Conservation (phyloP, 2,329 filamentous ascomycete genomes). For the Myrmaecium sp. region DNA sequence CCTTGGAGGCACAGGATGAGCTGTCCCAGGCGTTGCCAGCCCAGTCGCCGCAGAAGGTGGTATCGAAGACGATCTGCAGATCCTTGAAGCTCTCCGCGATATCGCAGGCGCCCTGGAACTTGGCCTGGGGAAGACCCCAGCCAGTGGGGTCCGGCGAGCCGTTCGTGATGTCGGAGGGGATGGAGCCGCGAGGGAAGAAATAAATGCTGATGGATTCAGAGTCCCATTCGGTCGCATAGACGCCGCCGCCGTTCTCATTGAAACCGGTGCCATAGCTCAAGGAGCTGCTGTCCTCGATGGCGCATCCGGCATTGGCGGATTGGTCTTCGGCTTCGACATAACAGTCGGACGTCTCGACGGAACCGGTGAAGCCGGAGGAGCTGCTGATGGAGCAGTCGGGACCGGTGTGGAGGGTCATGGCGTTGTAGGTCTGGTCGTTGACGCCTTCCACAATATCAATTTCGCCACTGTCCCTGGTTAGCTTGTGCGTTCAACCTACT, state of each 20-base stretch:
- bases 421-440: conserved; percentile 24
- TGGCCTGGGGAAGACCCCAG: conserved; percentile 55
- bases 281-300: conserved; percentile 22
- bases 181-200: conserved; percentile 57
- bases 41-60: conserved; percentile 78
- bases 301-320: conserved; percentile 23
- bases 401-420: conserved; percentile 31
- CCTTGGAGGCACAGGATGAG: conserved; percentile 44
- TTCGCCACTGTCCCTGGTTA: conserved; percentile 20
- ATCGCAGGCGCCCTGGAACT: conserved; percentile 54
- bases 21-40: conserved; percentile 52
- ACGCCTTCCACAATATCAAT: conserved; percentile 34
- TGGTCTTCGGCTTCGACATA: conserved; percentile 26
- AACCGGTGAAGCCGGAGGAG: conserved; percentile 29
- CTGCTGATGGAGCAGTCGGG: conserved; percentile 25
- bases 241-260: conserved; percentile 29
- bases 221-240: conserved; percentile 46
- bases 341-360: conserved; percentile 30
- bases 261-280: conserved; percentile 35
- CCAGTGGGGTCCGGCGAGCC: conserved; percentile 43
- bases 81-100: conserved; percentile 52
- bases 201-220: conserved; percentile 51
- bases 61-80: conserved; percentile 66
- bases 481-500: not conserved
- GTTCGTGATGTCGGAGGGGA: conserved; percentile 46